Evolutionary conservation across 2,329 filamentous ascomycete species (phyloP), one percentile per base, ranked within the genome.

Genomic region (Aureobasidium lini): DNA sequence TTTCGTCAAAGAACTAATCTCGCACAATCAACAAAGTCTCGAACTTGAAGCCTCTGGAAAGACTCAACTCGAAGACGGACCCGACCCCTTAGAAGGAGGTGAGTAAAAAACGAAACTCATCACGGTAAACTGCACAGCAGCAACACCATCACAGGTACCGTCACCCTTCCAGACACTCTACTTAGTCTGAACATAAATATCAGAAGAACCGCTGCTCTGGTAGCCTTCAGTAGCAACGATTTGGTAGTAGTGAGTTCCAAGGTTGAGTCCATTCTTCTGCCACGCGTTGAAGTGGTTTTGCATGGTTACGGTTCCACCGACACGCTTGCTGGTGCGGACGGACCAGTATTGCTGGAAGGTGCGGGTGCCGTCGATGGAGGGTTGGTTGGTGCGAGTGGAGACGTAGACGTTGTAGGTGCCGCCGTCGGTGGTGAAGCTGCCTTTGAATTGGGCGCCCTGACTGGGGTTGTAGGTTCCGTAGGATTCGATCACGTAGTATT

Each of bases 401-500:
- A 72, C 71, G 67, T 76, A 81, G 46, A 83, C 75, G 57, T 81
- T 74, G 69, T 84, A 84, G 4, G 73, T 77, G 13, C 76, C 75
- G 50, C 81, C 81, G 42, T 82, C 81, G 28, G 70, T 71, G 16
- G 72, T 76, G 62, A 84, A 44, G 60, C 75, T 76, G 23, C 81
- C 81, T 67, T 78, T 79, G 62, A 72, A 71, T 1, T 72, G 75
- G 63, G 74, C 75, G 60, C 63, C 62, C 1, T 15, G 18, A 23
- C 43, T 34, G 2, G 79, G 78, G 53, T 79, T 73, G 66, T 81
- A 77, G 44, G 74, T 75, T 61, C 77, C 79, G 66, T 77, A 79
- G 9, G 74, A 69, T 61, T 84, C 81, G 64, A 83, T 74, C 60
- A 84, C 78, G 71, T 84, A 84, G 72, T 83, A 83, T 64, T 84